A percentile compares a stretch with the other conserved stretches of the same genome.
Conservation (phyloP, 129 eudicot genomes). For the sunflower (Helianthus annuus) region HanXRQr2.0-SUNRISE NC_035441.2:181052771-181053270, state of each 20-base stretch:
- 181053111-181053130: conserved; percentile 28
- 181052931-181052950: neutral
- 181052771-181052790: too few relatives aligned
- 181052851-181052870: too few relatives aligned
- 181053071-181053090: conserved; percentile 42
- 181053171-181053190: conserved; percentile 49
- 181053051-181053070: conserved; percentile 37
- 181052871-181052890: too few relatives aligned
- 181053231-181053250: conserved; percentile 27
- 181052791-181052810: too few relatives aligned
- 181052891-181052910: too few relatives aligned
- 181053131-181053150: conserved; percentile 30
- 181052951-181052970: neutral
- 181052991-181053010: neutral
- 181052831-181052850: too few relatives aligned
- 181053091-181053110: conserved; percentile 46
- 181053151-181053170: conserved; percentile 27
- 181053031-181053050: conserved; percentile 35
- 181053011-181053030: neutral
- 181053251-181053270: conserved; percentile 55
- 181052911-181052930: too few relatives aligned
- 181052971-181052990: too few relatives aligned
- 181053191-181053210: conserved; percentile 50
- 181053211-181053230: conserved; percentile 32
- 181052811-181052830: too few relatives aligned